These are phyloP conservation scores for Phanerochaete carnosa DNA, from an alignment of 768 basidiomycete genomes.

Conservation along the genomic window DNA sequence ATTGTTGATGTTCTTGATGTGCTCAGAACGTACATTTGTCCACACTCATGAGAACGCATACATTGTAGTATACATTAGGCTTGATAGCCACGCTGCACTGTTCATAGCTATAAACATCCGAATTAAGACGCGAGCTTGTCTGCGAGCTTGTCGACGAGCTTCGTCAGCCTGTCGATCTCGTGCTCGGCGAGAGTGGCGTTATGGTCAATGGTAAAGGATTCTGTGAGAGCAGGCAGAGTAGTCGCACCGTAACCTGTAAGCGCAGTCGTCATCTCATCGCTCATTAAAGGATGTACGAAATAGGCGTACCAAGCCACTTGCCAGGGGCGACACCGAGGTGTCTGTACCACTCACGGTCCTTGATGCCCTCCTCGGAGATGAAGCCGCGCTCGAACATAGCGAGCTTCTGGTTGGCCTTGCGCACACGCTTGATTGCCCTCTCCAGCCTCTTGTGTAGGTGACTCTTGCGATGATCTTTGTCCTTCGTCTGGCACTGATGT, in stretches of 20 bases:
- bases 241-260: slow-evolving; percentile 76
- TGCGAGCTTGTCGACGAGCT: slow-evolving; percentile 40
- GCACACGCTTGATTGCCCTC: slow-evolving; percentile 57
- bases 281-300: background rate
- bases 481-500: background rate
- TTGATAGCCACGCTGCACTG: too few relatives aligned
- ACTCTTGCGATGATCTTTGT: too few relatives aligned
- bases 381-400: slow-evolving; percentile 75
- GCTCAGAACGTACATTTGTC: too few relatives aligned
- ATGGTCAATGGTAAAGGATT: slow-evolving; percentile 69
- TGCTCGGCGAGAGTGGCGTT: slow-evolving; percentile 56
- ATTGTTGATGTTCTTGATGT: too few relatives aligned
- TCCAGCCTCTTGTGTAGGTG: slow-evolving; percentile 38
- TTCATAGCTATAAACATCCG: background rate
- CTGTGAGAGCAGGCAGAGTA: slow-evolving; percentile 76
- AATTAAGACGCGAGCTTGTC: slow-evolving; percentile 6
- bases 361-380: slow-evolving; percentile 73
- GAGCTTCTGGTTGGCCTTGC: slow-evolving; percentile 62
- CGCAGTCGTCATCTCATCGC: background rate
- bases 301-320: slow-evolving; percentile 69
- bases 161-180: slow-evolving; percentile 56
- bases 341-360: slow-evolving; percentile 81
- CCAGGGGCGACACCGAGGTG: slow-evolving; percentile 87
- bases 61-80: background rate
- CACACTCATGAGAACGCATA: too few relatives aligned